These are phyloP conservation scores for Pisolithus orientalis DNA, from an alignment of 768 basidiomycete genomes.

Conservation along the genomic window DNA sequence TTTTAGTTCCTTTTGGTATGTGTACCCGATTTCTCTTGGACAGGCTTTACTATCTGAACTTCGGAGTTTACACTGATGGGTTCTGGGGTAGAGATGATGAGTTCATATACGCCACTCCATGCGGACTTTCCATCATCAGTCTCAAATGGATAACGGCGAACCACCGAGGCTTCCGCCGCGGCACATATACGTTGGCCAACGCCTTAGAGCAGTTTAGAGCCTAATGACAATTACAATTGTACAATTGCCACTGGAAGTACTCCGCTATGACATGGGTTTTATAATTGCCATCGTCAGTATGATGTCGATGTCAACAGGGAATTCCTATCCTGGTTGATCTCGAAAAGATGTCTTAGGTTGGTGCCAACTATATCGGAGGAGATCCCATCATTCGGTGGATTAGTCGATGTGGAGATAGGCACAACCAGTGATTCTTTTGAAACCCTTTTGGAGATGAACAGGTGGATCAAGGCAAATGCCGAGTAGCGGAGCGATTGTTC, in stretches of 20 bases:
- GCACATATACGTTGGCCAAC: not conserved
- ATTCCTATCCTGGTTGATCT: slow-evolving; percentile 20
- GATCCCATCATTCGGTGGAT: not conserved
- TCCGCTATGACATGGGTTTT: not conserved
- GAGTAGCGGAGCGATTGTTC: not conserved
- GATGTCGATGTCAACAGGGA: slow-evolving; percentile 6
- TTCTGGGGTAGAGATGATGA: not conserved
- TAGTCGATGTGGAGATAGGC: not conserved
- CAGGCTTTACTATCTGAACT: not conserved
- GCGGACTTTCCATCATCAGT: not conserved
- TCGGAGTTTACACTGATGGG: not conserved
- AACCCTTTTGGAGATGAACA: not conserved
- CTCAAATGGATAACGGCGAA: not conserved
- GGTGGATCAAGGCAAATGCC: not conserved
- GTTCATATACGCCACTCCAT: not conserved
- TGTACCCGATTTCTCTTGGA: slow-evolving; percentile 1
- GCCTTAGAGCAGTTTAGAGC: too few relatives aligned
- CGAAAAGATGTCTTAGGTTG: slow-evolving; percentile 2
- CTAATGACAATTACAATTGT: too few relatives aligned
- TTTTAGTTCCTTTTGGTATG: not conserved
- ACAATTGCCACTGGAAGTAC: too few relatives aligned
- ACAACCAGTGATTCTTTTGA: not conserved
- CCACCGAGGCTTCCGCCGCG: not conserved
- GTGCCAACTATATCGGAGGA: slow-evolving; percentile 4
- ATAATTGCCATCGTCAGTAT: not conserved